A percentile compares a stretch with the other conserved stretches of the same genome.
Evolutionary conservation across 2,329 filamentous ascomycete species (phyloP).

Genomic region (Pseudocercospora musae): DNA sequence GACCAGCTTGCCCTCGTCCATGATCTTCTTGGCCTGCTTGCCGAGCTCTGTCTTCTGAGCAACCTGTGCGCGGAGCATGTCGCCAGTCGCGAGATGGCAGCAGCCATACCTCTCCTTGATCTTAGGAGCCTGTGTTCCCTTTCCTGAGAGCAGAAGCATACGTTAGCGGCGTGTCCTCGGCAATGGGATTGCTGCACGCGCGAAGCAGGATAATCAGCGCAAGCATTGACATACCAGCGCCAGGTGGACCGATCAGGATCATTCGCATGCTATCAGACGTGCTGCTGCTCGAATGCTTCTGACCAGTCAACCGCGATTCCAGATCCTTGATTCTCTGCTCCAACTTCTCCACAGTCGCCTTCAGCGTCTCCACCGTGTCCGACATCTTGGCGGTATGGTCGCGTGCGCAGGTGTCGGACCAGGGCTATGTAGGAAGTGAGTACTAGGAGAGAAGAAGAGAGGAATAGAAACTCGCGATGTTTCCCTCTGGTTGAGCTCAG

Average conservation of each 20-base stretch:
- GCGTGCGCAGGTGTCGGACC: conserved; percentile 15
- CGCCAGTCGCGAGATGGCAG: conserved; percentile 96
- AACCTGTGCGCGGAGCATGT: conserved; percentile 98
- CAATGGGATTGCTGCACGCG: background rate
- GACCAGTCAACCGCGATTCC: conserved; percentile 63
- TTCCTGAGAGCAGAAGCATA: conserved; percentile 58
- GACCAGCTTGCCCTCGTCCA: conserved; percentile 96
- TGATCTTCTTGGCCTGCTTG: conserved; percentile 98
- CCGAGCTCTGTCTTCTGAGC: conserved; percentile 94
- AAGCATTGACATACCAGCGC: conserved; percentile 70
- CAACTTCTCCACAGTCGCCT: conserved; percentile 77
- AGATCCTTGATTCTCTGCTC: conserved; percentile 83
- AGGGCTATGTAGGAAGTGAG: conserved; percentile 5
- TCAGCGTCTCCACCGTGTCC: conserved; percentile 51
- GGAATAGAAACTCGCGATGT: background rate
- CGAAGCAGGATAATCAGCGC: background rate
- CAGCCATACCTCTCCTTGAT: conserved; percentile 98
- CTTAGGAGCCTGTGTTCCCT: conserved; percentile 96
- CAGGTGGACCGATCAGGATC: conserved; percentile 95
- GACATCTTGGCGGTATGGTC: conserved; percentile 18
- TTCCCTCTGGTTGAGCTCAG: background rate
- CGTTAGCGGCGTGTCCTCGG: conserved; percentile 14
- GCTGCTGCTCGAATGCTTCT: conserved; percentile 46
- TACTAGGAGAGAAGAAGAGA: background rate
- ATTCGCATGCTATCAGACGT: conserved; percentile 69